phyloP scores from a whole-genome alignment of 768 basidiomycete species.

The Hericium rajendrae region DNA sequence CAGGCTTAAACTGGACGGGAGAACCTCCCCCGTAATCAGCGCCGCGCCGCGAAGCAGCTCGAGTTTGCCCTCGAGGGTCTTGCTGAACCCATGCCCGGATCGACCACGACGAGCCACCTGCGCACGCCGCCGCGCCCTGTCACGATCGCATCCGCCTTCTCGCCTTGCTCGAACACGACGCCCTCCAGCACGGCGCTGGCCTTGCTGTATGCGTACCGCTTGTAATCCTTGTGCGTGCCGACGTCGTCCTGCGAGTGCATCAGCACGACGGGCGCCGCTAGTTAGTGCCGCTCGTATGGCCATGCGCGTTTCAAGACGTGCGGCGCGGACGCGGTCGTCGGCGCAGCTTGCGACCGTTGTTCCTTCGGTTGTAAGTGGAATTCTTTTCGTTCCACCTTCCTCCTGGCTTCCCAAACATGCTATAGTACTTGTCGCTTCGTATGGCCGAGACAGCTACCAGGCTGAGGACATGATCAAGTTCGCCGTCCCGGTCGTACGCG shows the following conservation, averaged over 20 bases:
- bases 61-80: constrained; percentile 66
- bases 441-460: too few relatives aligned
- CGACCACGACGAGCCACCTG: constrained; percentile 82
- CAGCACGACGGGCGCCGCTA: constrained; percentile 68
- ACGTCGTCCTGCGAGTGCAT: constrained; percentile 95
- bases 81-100: constrained; percentile 97
- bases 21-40: constrained; percentile 33
- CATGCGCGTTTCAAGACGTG: too few relatives aligned
- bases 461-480: too few relatives aligned
- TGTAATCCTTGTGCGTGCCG: constrained; percentile 60
- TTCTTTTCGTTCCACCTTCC: too few relatives aligned
- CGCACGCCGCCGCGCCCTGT: constrained; percentile 62
- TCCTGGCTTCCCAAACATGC: too few relatives aligned
- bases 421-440: too few relatives aligned
- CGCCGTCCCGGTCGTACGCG: too few relatives aligned
- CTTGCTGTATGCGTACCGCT: constrained; percentile 33
- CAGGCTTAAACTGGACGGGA: constrained; percentile 10
- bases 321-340: too few relatives aligned
- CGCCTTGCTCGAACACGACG: constrained; percentile 63
- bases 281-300: too few relatives aligned
- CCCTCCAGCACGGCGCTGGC: constrained; percentile 49
- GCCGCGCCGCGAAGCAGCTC: constrained; percentile 47
- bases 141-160: constrained; percentile 55
- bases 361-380: too few relatives aligned
- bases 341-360: too few relatives aligned